Conservation (phyloP, 139 green algal genomes). For the Zygnema circumcarinatum region DNA sequence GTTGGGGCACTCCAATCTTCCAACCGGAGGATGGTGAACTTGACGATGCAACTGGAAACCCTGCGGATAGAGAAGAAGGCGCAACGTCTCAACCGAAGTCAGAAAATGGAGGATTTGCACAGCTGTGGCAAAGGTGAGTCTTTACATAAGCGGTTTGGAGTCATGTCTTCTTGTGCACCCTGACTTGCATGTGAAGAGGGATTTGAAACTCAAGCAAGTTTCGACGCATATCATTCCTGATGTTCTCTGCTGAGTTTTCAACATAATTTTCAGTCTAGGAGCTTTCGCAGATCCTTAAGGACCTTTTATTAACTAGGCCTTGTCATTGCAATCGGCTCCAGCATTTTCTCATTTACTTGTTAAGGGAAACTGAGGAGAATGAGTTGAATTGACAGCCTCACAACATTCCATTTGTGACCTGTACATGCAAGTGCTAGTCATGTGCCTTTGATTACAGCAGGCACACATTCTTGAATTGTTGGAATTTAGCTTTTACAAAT, state of each 20-base stretch:
- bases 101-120: not conserved
- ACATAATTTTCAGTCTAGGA: not conserved
- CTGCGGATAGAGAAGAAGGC: not conserved
- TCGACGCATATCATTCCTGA: not conserved
- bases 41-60: not conserved
- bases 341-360: not conserved
- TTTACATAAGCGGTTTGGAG: not conserved
- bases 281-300: too few species aligned
- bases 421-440: too few species aligned
- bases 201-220: not conserved
- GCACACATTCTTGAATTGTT: not conserved
- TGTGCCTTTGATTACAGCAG: not conserved
- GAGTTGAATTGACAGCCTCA: not conserved
- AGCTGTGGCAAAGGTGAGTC: not conserved
- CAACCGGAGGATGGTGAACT: not conserved
- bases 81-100: not conserved
- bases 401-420: too few species aligned
- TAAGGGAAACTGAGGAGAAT: not conserved
- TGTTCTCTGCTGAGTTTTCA: too few species aligned
- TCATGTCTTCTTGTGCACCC: not conserved
- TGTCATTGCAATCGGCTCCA: not conserved
- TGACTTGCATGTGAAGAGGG: not conserved
- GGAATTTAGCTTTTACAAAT: not conserved
- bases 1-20: not conserved
- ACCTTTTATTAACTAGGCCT: too few species aligned